These are phyloP conservation scores for Ensete ventricosum DNA, from an alignment of 176 grass and related monocot species.

Conservation along the genomic window DNA sequence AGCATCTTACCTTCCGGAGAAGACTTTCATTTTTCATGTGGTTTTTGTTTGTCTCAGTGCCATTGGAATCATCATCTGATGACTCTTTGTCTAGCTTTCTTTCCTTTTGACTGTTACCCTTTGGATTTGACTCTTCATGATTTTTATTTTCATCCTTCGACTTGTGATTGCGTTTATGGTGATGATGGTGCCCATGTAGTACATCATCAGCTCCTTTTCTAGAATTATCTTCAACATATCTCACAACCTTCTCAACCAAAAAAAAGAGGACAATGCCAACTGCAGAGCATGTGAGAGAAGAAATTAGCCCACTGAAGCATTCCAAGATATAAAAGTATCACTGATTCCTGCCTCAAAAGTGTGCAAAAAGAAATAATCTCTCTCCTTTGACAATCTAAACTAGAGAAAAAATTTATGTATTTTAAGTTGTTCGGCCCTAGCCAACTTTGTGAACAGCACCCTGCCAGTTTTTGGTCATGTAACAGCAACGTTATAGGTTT, in stretches of 20 bases:
- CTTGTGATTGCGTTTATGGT: slow-evolving; percentile 38
- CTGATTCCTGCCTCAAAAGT: background rate
- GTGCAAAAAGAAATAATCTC: background rate
- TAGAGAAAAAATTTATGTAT: background rate
- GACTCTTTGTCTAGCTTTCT: slow-evolving; percentile 12
- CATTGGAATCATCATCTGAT: slow-evolving; percentile 22
- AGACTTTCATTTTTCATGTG: slow-evolving; percentile 34
- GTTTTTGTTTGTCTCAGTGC: slow-evolving; percentile 16
- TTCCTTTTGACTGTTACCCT: slow-evolving; percentile 21
- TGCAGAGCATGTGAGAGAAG: slow-evolving; percentile 27
- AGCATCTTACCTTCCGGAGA: slow-evolving; percentile 58
- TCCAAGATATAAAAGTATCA: background rate
- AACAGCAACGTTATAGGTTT: background rate
- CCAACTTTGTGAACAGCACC: background rate
- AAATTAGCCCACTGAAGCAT: background rate
- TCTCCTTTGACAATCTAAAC: background rate
- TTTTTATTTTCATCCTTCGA: slow-evolving; percentile 15
- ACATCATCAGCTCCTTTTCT: slow-evolving; percentile 24
- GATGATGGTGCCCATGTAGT: slow-evolving; percentile 72
- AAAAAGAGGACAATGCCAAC: slow-evolving; percentile 97
- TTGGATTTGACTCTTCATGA: slow-evolving; percentile 29
- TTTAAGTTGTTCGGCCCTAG: background rate
- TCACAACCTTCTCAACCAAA: slow-evolving; percentile 91
- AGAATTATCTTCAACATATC: slow-evolving; percentile 87
- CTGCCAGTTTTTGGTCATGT: background rate